A percentile compares a stretch with the other conserved stretches of the same genome.
Conservation (phyloP, 2,329 filamentous ascomycete genomes). For the Pestalotiopsis sp. region DNA sequence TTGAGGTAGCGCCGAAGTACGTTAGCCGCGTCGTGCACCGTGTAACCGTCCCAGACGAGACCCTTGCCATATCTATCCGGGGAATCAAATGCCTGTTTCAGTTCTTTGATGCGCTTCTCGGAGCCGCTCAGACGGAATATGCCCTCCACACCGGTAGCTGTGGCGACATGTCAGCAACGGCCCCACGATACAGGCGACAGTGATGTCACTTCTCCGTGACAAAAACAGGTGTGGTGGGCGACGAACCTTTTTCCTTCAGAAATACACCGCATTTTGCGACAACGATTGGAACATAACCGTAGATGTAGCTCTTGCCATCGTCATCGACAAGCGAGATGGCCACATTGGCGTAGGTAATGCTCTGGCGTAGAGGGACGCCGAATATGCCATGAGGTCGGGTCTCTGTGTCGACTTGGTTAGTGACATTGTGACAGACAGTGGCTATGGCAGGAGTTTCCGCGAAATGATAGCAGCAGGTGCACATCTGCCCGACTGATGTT, state of each 20-base stretch:
- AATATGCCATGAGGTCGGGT: constrained; percentile 75
- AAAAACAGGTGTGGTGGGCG: not conserved
- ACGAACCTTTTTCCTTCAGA: constrained; percentile 92
- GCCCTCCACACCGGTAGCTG: constrained; percentile 91
- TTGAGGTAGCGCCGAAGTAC: constrained; percentile 95
- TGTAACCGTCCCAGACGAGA: constrained; percentile 95
- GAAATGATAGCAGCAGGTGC: not conserved
- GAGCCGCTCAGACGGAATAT: constrained; percentile 96
- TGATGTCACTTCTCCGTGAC: not conserved
- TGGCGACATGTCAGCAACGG: constrained; percentile 29
- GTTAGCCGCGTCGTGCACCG: constrained; percentile 96
- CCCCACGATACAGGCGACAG: not conserved
- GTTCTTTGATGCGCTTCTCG: constrained; percentile 96
- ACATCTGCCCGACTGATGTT: not conserved
- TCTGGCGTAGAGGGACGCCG: constrained; percentile 87
- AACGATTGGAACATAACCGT: constrained; percentile 97
- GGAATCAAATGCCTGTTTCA: constrained; percentile 89
- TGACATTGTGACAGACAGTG: not conserved
- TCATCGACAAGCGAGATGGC: constrained; percentile 95
- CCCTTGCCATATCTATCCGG: constrained; percentile 96
- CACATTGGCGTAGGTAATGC: constrained; percentile 96
- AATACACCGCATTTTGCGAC: constrained; percentile 98
- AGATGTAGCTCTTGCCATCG: constrained; percentile 92
- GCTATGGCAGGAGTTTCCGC: not conserved
- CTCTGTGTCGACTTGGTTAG: constrained; percentile 34